These are phyloP conservation scores for Morella rubra DNA, from an alignment of 306 rosid genomes.

Conservation along the genomic window DNA sequence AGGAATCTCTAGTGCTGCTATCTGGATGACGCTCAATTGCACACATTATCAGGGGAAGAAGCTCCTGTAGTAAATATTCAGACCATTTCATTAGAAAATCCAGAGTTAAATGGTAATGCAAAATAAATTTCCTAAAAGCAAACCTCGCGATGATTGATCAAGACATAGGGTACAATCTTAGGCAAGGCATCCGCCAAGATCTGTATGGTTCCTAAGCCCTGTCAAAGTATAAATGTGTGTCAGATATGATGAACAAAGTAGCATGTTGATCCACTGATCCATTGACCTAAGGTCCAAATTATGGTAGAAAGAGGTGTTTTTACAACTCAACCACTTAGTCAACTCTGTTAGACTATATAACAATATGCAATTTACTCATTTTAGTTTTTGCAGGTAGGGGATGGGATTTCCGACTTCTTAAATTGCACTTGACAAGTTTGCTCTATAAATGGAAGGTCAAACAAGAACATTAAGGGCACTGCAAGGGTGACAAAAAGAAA, in stretches of 20 bases:
- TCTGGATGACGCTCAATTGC: constrained; percentile 97
- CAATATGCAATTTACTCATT: background rate
- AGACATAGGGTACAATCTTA: constrained; percentile 94
- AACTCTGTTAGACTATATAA: background rate
- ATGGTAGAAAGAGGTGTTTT: too few species aligned
- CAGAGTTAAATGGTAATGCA: background rate
- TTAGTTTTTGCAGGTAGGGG: background rate
- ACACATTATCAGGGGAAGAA: constrained; percentile 98
- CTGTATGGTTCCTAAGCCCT: constrained; percentile 87
- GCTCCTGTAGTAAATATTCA: constrained; percentile 58
- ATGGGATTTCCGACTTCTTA: background rate
- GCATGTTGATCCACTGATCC: too few species aligned
- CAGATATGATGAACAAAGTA: background rate
- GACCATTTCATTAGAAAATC: constrained; percentile 15
- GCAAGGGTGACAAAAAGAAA: background rate
- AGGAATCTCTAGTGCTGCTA: constrained; percentile 85
- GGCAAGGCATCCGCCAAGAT: constrained; percentile 94
- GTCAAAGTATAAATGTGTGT: constrained; percentile 39
- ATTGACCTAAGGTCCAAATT: too few species aligned
- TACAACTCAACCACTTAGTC: too few species aligned
- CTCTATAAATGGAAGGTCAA: background rate
- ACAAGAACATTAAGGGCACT: background rate
- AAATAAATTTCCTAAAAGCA: constrained; percentile 14
- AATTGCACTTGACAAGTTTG: background rate
- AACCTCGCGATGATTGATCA: constrained; percentile 99